Base-by-base conservation (phyloP, 108 stramenopile species). In the Nannochloropsis salina region DNA sequence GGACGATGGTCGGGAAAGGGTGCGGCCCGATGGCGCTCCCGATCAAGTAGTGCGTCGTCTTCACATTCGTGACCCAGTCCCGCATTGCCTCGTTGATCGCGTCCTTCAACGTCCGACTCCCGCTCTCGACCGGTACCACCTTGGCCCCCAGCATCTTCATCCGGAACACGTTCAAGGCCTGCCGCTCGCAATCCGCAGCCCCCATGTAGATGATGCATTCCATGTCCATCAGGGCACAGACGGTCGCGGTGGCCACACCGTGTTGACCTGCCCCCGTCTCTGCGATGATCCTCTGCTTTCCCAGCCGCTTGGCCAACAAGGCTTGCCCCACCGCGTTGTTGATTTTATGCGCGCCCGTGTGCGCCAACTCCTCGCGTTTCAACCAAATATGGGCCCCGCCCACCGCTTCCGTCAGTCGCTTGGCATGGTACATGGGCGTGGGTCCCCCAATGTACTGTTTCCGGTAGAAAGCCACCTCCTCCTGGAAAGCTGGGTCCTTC, bases 31-130 rank as follows among this genome's bases (percentile, higher is more conserved):
- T 97, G 22, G 96, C 97, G 45, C 95, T 96, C 15, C 97, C 97
- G 88, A 98, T 97, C 44, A 98, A 89, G 89, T 98, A 98, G 87
- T 98, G 96, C 41, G 97, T 97, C 85, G 94, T 91, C 80, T 94
- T 93, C 22, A 98, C 96, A 84, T 97, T 98, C 80, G 97, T 97
- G 9, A 98, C 88, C 96, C 96, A 98, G 91, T 98, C 97, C 40
- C 96, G 93, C 95, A 98, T 96, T 47, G 96, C 97, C 91, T 98
- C 97, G 88, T 97, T 98, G 92, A 98, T 96, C 83, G 97, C 97
- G 89, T 98, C 97, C 93, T 98, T 98, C 47, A 98, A 89, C 15
- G 96, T 98, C 45, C 93, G 86, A 86, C 94, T 93, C 81, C 97
- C 97, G 22, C 84, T 82, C 20, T 81, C 43, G n/a, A 98, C 97